Evolutionary conservation across 2,329 filamentous ascomycete genomes (phyloP).

Genomic region (Cercospora janseana): DNA sequence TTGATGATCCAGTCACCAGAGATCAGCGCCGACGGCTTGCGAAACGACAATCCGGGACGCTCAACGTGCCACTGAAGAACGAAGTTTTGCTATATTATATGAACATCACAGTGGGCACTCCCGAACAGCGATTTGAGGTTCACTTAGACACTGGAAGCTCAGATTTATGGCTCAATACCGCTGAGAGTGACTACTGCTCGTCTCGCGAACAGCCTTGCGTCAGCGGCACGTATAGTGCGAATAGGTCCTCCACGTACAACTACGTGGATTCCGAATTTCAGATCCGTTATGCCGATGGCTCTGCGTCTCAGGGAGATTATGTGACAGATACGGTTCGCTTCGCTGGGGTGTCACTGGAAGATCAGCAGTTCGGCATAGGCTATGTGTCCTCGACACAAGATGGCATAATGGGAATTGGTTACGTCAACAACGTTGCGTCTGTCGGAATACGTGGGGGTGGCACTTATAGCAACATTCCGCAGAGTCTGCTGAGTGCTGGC

Average conservation of each 20-base stretch:
- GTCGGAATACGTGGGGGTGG: slow-evolving; percentile 48
- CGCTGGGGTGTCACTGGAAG: slow-evolving; percentile 46
- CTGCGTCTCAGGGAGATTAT: slow-evolving; percentile 74
- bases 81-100: slow-evolving; percentile 59
- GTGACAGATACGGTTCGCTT: slow-evolving; percentile 68
- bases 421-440: slow-evolving; percentile 68
- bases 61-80: slow-evolving; percentile 52
- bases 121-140: slow-evolving; percentile 53
- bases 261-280: slow-evolving; percentile 76
- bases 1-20: slow-evolving; percentile 48
- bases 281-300: slow-evolving; percentile 82
- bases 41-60: slow-evolving; percentile 29
- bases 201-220: slow-evolving; percentile 51
- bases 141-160: slow-evolving; percentile 63
- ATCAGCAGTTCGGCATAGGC: slow-evolving; percentile 70
- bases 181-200: slow-evolving; percentile 59
- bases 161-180: slow-evolving; percentile 66
- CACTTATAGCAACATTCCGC: slow-evolving; percentile 63
- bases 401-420: slow-evolving; percentile 84
- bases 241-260: slow-evolving; percentile 70
- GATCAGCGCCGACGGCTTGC: slow-evolving; percentile 47
- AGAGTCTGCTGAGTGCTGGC: slow-evolving; percentile 62
- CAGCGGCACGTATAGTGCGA: slow-evolving; percentile 66
- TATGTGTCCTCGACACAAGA: slow-evolving; percentile 59
- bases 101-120: slow-evolving; percentile 58